Conservation (phyloP, 768 basidiomycete genomes). For the Arthromyces matolae region DNA sequence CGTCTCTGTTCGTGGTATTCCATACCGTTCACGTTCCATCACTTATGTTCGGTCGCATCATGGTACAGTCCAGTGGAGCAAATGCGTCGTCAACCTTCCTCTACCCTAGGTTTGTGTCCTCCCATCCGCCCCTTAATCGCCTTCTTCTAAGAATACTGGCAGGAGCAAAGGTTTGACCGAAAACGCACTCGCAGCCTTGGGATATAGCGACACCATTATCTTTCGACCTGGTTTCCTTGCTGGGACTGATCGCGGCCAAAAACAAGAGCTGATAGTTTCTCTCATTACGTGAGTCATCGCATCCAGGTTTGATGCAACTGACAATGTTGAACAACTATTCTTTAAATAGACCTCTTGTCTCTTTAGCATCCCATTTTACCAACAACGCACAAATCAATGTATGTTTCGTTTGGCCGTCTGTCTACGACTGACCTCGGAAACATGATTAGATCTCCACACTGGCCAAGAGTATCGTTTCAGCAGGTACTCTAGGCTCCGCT, state of each 20-base stretch:
- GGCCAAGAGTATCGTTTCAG: slow-evolving; percentile 50
- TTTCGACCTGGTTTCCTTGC: slow-evolving; percentile 61
- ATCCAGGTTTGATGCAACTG: neutral
- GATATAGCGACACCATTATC: slow-evolving; percentile 67
- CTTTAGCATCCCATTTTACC: slow-evolving; percentile 34
- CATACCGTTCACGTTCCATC: neutral
- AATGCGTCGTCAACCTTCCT: slow-evolving; percentile 46
- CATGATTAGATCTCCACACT: slow-evolving; percentile 53
- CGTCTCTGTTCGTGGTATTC: slow-evolving; percentile 47
- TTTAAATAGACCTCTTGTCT: slow-evolving; percentile 32
- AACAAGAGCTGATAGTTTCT: slow-evolving; percentile 37
- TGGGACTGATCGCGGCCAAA: slow-evolving; percentile 39
- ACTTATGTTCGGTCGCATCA: too few relatives aligned
- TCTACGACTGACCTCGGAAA: neutral
- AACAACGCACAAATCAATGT: slow-evolving; percentile 44
- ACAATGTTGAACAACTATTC: neutral
- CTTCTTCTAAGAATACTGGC: neutral
- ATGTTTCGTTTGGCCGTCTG: slow-evolving; percentile 8
- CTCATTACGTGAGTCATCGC: slow-evolving; percentile 39
- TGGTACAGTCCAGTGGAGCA: slow-evolving; percentile 44
- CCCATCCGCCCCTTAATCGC: neutral
- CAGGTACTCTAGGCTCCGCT: slow-evolving; percentile 52
- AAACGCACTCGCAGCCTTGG: slow-evolving; percentile 57
- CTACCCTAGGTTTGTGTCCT: slow-evolving; percentile 39
- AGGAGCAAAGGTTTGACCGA: slow-evolving; percentile 80